Base-by-base conservation (phyloP, 768 basidiomycete species). In the Tylopilus balloui region DNA sequence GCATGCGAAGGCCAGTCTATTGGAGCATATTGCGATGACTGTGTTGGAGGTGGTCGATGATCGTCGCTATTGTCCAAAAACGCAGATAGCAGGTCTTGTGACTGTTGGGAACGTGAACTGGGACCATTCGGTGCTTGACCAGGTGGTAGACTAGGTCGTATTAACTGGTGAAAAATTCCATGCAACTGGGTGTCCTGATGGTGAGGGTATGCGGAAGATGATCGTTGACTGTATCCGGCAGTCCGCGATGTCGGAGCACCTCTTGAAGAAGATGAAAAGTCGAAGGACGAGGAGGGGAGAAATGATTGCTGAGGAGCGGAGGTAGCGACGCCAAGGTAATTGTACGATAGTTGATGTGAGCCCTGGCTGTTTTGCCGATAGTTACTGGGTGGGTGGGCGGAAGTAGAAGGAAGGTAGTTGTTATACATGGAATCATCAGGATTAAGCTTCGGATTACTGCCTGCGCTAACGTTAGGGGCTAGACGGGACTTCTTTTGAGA, bases 1-100 rank as follows among this genome's bases (percentile, higher is more conserved):
- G 52, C 55, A 45, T 69, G 67, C 6, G 69, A 63, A 17, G 67
- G 67, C 67, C 67, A 69, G 44, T 69, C 67, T n/a, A 69, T 20
- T 25, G 67, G 39, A 4, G 32, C 42, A 10, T 59, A 69, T 13
- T 64, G 64, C 1, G 67, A 54, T 12, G 63, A 17, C 21, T 56
- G 59, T 45, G 50, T 53, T 39, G 53, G 51, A 7, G 61, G 60
- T 10, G 51, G 55, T 25, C 64, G 53, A 14, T 55, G 61, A 23
- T 68, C 66, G 11, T 69, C 63, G 1, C 56, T 42, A 7, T 59
- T 62, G 12, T 68, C 68, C 23, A 68, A 43, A 39, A 62, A 68
- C 3, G 62, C 52, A 8, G 63, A 64, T n/a, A 69, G 55, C 31
- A 68, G 24, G 37, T 62, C 60, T 3, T 64, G 54, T 10, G 61